Conservation (phyloP, 1,284 basidiomycete species). For the Hemileccinum hortonii region DNA sequence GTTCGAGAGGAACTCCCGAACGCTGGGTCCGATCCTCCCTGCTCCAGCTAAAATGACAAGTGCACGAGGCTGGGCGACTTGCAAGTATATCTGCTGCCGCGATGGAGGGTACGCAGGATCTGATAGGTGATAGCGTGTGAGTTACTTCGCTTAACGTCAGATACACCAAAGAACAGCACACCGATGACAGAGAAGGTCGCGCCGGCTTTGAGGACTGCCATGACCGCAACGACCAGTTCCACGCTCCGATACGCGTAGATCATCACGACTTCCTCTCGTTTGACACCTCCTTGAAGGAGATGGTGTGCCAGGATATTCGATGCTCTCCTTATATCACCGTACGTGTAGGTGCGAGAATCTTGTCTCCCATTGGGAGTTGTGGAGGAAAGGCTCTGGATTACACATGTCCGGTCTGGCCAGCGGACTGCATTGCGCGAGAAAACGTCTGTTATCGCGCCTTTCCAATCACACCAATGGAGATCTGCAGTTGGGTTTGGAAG, state of each 20-base stretch:
- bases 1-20: conserved; percentile 81
- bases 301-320: conserved; percentile 93
- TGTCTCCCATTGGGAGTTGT: conserved; percentile 45
- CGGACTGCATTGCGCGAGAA: conserved; percentile 81
- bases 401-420: conserved; percentile 79
- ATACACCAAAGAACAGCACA: conserved; percentile 35
- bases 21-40: conserved; percentile 77
- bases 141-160: conserved; percentile 7
- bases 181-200: conserved; percentile 98
- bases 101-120: conserved; percentile 97
- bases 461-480: conserved; percentile 96
- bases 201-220: conserved; percentile 96
- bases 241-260: conserved; percentile 98
- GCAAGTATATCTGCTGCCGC: conserved; percentile 93
- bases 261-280: conserved; percentile 97
- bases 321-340: conserved; percentile 80
- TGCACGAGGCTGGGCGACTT: conserved; percentile 92
- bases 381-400: conserved; percentile 73
- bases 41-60: conserved; percentile 92
- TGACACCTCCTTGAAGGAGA: conserved; percentile 80
- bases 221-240: conserved; percentile 95
- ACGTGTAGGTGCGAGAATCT: conserved; percentile 69
- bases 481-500: conserved; percentile 88
- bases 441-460: conserved; percentile 93
- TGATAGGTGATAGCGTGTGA: conserved; percentile 32